These are phyloP conservation scores for Oryza nivara DNA, from an alignment of 176 grass and related monocot species.

Conservation along the genomic window DNA sequence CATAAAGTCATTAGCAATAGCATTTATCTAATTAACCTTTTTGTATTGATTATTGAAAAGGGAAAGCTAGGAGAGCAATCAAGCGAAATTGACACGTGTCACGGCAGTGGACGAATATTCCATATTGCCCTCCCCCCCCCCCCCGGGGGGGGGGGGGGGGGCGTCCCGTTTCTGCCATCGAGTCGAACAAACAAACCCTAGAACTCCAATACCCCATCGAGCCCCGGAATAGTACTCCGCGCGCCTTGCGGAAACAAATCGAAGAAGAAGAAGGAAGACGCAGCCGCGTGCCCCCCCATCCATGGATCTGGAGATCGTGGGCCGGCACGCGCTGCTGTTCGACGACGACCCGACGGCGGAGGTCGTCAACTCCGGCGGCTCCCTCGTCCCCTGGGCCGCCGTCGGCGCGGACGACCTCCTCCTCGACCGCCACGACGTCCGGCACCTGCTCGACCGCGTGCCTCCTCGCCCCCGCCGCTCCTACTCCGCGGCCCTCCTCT, in stretches of 20 bases:
- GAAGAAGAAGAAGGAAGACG: not conserved
- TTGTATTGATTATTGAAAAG: too few species aligned
- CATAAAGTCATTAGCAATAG: too few species aligned
- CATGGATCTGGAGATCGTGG: conserved; percentile 81
- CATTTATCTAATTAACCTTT: too few species aligned
- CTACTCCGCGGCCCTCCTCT: conserved; percentile 35
- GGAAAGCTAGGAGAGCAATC: not conserved
- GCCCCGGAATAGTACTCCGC: not conserved
- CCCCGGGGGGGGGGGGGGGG: too few species aligned
- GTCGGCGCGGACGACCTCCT: conserved; percentile 63
- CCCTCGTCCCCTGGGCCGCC: conserved; percentile 82
- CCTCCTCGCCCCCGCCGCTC: conserved; percentile 61
- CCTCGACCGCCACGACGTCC: conserved; percentile 90
- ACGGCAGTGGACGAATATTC: not conserved
- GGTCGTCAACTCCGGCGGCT: conserved; percentile 66
- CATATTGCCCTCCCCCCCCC: not conserved
- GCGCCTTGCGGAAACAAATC: not conserved
- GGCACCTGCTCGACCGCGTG: conserved; percentile 93
- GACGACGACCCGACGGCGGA: conserved; percentile 83
- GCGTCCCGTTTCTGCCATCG: not conserved
- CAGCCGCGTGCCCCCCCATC: not conserved
- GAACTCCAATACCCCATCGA: conserved; percentile 16
- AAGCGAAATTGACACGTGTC: not conserved
- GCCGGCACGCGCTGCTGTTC: conserved; percentile 83
- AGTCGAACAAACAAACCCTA: conserved; percentile 59